Conservation (phyloP, 805 yeast species). For the Torulaspora quercuum region DNA sequence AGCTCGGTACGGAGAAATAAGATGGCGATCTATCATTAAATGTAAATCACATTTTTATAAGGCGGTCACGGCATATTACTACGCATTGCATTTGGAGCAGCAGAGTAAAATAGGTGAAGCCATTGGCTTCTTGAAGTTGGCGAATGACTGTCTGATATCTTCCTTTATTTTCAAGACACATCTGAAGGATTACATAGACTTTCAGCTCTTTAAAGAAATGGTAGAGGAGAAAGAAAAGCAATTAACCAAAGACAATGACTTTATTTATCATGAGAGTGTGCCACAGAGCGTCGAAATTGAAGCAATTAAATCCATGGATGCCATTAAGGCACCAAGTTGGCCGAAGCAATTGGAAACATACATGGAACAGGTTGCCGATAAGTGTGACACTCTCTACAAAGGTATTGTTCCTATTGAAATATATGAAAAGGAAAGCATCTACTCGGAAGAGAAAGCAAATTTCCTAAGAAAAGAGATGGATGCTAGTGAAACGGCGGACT, state of each 20-base stretch:
- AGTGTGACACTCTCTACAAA: slow-evolving; percentile 58
- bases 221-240: slow-evolving; percentile 38
- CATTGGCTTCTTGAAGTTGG: slow-evolving; percentile 56
- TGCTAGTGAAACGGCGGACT: slow-evolving; percentile 68
- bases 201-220: slow-evolving; percentile 32
- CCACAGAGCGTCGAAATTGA: slow-evolving; percentile 49
- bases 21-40: slow-evolving; percentile 51
- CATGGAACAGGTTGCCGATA: slow-evolving; percentile 39
- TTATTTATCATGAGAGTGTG: slow-evolving; percentile 74
- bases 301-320: slow-evolving; percentile 49
- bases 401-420: slow-evolving; percentile 82
- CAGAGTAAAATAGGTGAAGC: slow-evolving; percentile 69
- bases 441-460: slow-evolving; percentile 85
- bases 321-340: slow-evolving; percentile 65
- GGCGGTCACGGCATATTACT: slow-evolving; percentile 58
- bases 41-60: slow-evolving; percentile 55
- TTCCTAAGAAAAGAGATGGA: slow-evolving; percentile 72
- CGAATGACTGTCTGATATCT: slow-evolving; percentile 41
- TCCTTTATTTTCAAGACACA: slow-evolving; percentile 35
- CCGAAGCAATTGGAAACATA: slow-evolving; percentile 49
- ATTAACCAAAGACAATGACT: slow-evolving; percentile 80
- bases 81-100: slow-evolving; percentile 53
- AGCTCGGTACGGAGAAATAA: slow-evolving; percentile 40
- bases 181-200: slow-evolving; percentile 37
- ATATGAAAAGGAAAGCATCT: slow-evolving; percentile 80